Percentiles rank a stretch among this genome's conserved stretches.
Evolutionary conservation across 306 rosid genomes (phyloP).

Genomic region (Quillaja saponaria): DNA sequence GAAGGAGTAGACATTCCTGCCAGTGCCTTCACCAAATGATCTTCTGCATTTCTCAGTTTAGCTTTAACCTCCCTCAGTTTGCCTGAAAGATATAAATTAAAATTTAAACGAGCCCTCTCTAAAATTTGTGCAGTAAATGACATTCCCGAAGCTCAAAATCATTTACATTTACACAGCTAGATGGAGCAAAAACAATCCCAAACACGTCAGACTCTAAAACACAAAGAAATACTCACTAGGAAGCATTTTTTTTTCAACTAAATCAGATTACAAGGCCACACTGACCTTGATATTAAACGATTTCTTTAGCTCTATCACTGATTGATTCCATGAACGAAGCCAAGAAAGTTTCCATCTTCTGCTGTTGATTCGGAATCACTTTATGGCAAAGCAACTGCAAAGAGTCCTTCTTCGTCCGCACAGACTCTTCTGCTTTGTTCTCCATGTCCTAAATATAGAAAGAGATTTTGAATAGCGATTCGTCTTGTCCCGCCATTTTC

Average conservation of each 20-base stretch:
- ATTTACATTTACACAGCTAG: not conserved
- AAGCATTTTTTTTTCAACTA: not conserved
- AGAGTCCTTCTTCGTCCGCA: constrained; percentile 43
- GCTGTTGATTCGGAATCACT: constrained; percentile 41
- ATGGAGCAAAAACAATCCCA: not conserved
- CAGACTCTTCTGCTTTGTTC: constrained; percentile 30
- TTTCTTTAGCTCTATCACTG: constrained; percentile 37
- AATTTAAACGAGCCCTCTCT: constrained; percentile 11
- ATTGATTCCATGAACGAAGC: constrained; percentile 45
- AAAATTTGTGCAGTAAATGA: not conserved
- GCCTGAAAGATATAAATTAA: constrained; percentile 34
- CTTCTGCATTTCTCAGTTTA: constrained; percentile 71
- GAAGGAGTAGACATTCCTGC: constrained; percentile 48
- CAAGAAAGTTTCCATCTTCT: constrained; percentile 36
- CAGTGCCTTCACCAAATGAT: constrained; percentile 77
- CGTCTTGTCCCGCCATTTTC: constrained; percentile 36
- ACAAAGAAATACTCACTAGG: constrained; percentile 21
- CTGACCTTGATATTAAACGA: constrained; percentile 54
- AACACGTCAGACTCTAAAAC: constrained; percentile 25
- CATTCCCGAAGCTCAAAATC: not conserved
- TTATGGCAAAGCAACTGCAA: constrained; percentile 44
- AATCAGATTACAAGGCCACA: not conserved
- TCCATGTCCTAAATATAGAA: constrained; percentile 26
- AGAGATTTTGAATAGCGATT: constrained; percentile 14
- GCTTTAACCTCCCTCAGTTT: constrained; percentile 52